phyloP scores from a whole-genome alignment of 192 early-diverging fungal genomes.

The Coemansia sp. region DNA sequence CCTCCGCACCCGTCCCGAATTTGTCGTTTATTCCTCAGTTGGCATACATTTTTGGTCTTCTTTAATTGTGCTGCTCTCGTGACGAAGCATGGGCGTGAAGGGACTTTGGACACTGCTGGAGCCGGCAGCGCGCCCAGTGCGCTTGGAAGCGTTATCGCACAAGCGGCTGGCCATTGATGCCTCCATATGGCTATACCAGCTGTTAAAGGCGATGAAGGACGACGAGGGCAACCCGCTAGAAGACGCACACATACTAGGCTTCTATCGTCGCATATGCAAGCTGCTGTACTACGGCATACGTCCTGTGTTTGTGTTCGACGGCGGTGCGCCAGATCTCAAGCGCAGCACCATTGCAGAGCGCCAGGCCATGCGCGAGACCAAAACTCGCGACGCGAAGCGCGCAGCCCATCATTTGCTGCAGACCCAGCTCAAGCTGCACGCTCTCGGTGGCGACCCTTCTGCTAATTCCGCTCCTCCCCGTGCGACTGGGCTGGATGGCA shows the following conservation, averaged over 20 bases:
- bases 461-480: not conserved
- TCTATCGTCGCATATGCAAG: slow-evolving; percentile 92
- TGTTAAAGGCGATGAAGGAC: slow-evolving; percentile 90
- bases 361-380: slow-evolving; percentile 19
- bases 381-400: slow-evolving; percentile 55
- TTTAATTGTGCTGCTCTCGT: not conserved
- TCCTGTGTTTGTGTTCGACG: slow-evolving; percentile 98
- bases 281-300: slow-evolving; percentile 82
- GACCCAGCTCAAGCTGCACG: slow-evolving; percentile 70
- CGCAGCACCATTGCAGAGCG: slow-evolving; percentile 49
- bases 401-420: slow-evolving; percentile 82
- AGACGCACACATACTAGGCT: slow-evolving; percentile 87
- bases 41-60: not conserved
- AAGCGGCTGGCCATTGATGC: slow-evolving; percentile 88
- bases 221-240: slow-evolving; percentile 74
- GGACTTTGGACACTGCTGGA: slow-evolving; percentile 85
- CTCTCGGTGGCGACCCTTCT: slow-evolving; percentile 35
- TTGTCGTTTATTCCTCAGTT: no score
- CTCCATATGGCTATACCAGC: slow-evolving; percentile 97
- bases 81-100: slow-evolving; percentile 82
- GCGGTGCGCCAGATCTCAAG: slow-evolving; percentile 83
- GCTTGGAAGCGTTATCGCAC: slow-evolving; percentile 73
- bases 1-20: no score
- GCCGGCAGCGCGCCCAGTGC: slow-evolving; percentile 69
- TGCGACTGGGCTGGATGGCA: not conserved